These are phyloP conservation scores for Picocystis sp. DNA, from an alignment of 163 green algal species.

Conservation along the genomic window DNA sequence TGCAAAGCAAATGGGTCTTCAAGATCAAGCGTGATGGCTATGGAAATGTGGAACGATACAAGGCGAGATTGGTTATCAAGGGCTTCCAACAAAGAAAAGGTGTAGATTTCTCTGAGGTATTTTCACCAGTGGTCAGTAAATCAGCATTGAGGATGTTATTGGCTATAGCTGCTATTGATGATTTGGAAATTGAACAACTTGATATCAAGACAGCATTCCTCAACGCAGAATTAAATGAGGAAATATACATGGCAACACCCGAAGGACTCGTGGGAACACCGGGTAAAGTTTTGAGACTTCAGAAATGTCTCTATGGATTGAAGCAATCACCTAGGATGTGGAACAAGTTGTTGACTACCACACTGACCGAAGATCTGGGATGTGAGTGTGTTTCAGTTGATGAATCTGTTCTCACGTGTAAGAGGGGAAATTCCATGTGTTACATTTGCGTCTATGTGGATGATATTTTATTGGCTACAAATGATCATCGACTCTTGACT, in stretches of 20 bases:
- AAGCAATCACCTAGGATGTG: too few species aligned
- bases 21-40: conserved; percentile 28
- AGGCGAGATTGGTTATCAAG: conserved; percentile 24
- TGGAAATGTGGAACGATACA: conserved; percentile 32
- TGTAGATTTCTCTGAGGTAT: conserved; percentile 4
- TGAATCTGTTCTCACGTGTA: too few species aligned
- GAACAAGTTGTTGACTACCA: too few species aligned
- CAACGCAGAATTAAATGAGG: conserved; percentile 21
- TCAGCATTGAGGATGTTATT: conserved; percentile 9
- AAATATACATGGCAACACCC: conserved; percentile 10
- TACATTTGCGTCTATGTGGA: too few species aligned
- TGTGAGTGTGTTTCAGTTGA: too few species aligned
- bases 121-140: background rate
- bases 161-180: conserved; percentile 6
- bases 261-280: too few species aligned
- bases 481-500: too few species aligned
- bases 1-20: conserved; percentile 32
- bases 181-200: conserved; percentile 20
- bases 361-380: too few species aligned
- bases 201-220: conserved; percentile 31
- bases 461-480: too few species aligned
- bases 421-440: too few species aligned
- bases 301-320: too few species aligned
- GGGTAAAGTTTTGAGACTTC: too few species aligned
- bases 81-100: conserved; percentile 6